Percentiles rank a stretch among this genome's conserved stretches.
Evolutionary conservation across 345 rosid species (phyloP).

Genomic region (Draba incana): DNA sequence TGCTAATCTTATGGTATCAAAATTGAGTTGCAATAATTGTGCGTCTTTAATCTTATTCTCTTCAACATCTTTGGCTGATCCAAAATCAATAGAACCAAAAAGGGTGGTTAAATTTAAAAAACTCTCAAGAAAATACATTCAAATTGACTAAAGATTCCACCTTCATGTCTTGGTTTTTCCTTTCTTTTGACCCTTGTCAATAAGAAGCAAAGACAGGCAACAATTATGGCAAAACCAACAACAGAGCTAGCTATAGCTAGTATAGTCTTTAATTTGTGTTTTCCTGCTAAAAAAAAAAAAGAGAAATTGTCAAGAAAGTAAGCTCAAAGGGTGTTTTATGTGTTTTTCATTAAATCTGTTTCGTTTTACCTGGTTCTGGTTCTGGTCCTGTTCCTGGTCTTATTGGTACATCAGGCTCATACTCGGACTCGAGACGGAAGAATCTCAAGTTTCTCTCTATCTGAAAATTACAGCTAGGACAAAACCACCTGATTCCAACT

Average conservation of each 20-base stretch:
- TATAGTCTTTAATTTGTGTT: background rate
- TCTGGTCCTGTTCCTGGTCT: background rate
- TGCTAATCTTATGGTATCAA: conserved; percentile 23
- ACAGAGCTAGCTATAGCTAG: conserved; percentile 11
- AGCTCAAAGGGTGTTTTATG: too few species aligned
- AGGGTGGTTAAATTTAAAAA: too few species aligned
- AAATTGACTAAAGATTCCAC: conserved; percentile 3
- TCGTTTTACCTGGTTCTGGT: background rate
- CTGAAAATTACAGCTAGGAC: conserved; percentile 30
- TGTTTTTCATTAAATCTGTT: background rate
- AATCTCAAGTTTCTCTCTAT: conserved; percentile 30
- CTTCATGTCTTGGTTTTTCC: conserved; percentile 11
- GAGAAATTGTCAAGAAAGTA: background rate
- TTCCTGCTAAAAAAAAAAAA: background rate
- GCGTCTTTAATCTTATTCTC: conserved; percentile 6
- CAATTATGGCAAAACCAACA: conserved; percentile 16
- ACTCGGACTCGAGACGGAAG: conserved; percentile 4
- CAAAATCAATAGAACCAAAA: conserved; percentile 2
- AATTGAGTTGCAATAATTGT: conserved; percentile 16
- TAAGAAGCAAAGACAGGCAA: conserved; percentile 19
- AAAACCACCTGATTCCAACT: conserved; percentile 34
- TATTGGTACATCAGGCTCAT: conserved; percentile 20
- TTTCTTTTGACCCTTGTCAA: conserved; percentile 27
- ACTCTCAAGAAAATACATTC: background rate
- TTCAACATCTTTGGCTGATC: conserved; percentile 17